phyloP scores from a whole-genome alignment of 2,329 filamentous ascomycete genomes.

The Fonsecaea pedrosoi region DNA sequence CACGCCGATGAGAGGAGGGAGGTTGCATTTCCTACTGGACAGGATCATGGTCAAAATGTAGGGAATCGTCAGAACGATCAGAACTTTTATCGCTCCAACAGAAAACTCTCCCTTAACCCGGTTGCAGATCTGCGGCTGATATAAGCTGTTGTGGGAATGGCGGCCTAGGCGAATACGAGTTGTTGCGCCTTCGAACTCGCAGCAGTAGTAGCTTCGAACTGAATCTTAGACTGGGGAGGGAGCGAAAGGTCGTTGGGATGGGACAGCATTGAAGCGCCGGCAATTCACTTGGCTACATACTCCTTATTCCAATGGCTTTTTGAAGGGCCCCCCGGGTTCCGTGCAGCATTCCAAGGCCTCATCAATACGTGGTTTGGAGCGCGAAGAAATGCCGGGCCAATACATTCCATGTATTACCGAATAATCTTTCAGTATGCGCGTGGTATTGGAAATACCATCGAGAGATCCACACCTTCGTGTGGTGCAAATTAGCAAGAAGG shows the following conservation, averaged over 20 bases:
- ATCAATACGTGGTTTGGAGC: too few relatives aligned
- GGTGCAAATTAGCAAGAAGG: too few relatives aligned
- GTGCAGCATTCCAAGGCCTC: too few relatives aligned
- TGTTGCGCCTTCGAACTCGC: slow-evolving; percentile 7
- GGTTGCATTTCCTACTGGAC: slow-evolving; percentile 5
- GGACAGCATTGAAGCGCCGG: slow-evolving; percentile 3
- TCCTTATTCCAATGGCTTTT: neutral
- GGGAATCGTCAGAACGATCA: slow-evolving; percentile 8
- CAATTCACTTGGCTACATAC: slow-evolving; percentile 6
- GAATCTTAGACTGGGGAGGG: too few relatives aligned
- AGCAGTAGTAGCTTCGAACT: slow-evolving; percentile 1
- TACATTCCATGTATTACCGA: too few relatives aligned
- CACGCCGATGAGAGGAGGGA: slow-evolving; percentile 9
- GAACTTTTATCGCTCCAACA: slow-evolving; percentile 13
- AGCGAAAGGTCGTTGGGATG: neutral
- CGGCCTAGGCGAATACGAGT: slow-evolving; percentile 8
- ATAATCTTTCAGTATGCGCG: too few relatives aligned
- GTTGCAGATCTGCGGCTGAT: slow-evolving; percentile 9
- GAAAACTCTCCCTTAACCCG: slow-evolving; percentile 2
- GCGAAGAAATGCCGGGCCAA: too few relatives aligned
- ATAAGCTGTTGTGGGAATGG: slow-evolving; percentile 5
- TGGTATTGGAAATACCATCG: too few relatives aligned
- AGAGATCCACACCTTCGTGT: too few relatives aligned
- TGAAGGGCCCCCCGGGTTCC: too few relatives aligned
- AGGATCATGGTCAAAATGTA: neutral